Conservation (phyloP, 139 green algal species). For the Chlorokybus atmophyticus region DNA sequence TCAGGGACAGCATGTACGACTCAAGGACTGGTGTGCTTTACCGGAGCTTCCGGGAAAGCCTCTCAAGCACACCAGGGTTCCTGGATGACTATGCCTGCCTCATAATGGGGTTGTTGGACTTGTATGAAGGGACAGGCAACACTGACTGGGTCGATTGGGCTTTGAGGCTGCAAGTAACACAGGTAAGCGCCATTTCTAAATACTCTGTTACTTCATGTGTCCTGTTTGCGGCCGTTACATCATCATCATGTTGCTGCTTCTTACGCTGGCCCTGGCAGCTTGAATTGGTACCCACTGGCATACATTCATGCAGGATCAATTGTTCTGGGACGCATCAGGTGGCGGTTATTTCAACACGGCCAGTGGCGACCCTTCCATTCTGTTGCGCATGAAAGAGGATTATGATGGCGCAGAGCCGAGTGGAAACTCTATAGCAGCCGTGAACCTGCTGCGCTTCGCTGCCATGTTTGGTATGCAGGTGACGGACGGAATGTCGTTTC, state of each 20-base stretch:
- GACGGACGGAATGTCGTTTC: too few species aligned
- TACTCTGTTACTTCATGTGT: too few species aligned
- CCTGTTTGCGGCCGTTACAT: too few species aligned
- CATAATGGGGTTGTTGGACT: constrained; percentile 59
- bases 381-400: constrained; percentile 62
- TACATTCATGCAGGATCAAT: constrained; percentile 39
- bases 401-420: constrained; percentile 78
- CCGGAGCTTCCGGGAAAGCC: constrained; percentile 47
- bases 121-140: constrained; percentile 53
- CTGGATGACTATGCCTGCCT: constrained; percentile 66
- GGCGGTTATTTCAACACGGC: constrained; percentile 56
- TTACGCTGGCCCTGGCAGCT: too few species aligned
- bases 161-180: constrained; percentile 49
- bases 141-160: constrained; percentile 62
- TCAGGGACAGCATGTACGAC: constrained; percentile 57
- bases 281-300: too few species aligned
- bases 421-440: constrained; percentile 47
- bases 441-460: constrained; percentile 46
- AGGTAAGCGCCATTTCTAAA: constrained; percentile 17
- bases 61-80: constrained; percentile 41
- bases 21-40: constrained; percentile 23
- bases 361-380: constrained; percentile 39
- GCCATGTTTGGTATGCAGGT: too few species aligned
- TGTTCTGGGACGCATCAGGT: constrained; percentile 59
- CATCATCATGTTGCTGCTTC: too few species aligned